These are phyloP conservation scores for Haberlea rhodopensis DNA, from an alignment of 257 asterid genomes.

Conservation along the genomic window DNA sequence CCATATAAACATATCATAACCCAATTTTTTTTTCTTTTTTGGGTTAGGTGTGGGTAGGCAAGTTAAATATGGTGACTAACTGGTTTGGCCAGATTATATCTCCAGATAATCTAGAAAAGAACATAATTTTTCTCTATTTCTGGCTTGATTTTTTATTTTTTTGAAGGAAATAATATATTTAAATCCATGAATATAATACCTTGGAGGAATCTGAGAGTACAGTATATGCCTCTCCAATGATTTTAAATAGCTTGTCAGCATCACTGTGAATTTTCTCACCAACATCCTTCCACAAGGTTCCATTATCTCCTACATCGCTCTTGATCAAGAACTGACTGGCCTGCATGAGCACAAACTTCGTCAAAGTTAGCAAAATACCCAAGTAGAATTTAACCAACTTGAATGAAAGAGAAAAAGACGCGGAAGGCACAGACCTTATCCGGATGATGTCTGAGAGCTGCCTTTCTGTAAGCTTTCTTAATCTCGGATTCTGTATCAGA, in stretches of 20 bases:
- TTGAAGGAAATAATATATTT: not conserved
- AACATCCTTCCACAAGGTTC: constrained; percentile 68
- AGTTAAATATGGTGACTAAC: not conserved
- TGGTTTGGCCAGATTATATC: not conserved
- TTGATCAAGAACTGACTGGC: constrained; percentile 75
- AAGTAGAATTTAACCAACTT: constrained; percentile 10
- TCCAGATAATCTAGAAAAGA: not conserved
- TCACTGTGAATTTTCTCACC: constrained; percentile 72
- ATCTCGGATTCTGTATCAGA: constrained; percentile 85
- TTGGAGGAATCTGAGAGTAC: constrained; percentile 81
- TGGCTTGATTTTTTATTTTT: not conserved
- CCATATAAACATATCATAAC: not conserved
- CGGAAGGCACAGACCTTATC: constrained; percentile 64
- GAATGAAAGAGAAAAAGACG: constrained; percentile 16
- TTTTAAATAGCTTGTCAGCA: constrained; percentile 87
- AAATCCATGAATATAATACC: constrained; percentile 36
- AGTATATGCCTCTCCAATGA: constrained; percentile 93
- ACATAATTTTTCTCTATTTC: not conserved
- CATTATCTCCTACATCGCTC: constrained; percentile 65
- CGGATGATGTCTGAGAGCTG: constrained; percentile 96
- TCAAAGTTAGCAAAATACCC: constrained; percentile 15
- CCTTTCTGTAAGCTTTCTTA: constrained; percentile 92
- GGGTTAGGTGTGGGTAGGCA: not conserved
- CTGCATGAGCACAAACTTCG: constrained; percentile 42
- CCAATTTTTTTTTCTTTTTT: not conserved